A percentile compares a stretch with the other conserved stretches of the same genome.
Evolutionary conservation across 805 yeast genomes (phyloP).

Genomic region (Clavispora santaluciae): DNA sequence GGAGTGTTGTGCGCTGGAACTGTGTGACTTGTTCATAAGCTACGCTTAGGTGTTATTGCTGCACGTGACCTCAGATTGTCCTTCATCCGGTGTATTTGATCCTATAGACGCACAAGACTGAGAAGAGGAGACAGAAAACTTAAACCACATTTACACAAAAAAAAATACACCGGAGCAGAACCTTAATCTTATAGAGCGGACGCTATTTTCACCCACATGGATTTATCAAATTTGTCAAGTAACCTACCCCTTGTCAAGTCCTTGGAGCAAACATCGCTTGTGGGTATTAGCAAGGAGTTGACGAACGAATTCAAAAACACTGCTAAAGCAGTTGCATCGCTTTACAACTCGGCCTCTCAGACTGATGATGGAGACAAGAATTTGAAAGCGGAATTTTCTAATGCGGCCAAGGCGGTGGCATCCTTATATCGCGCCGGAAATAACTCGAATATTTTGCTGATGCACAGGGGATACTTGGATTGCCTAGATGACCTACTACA

Average conservation of each 20-base stretch:
- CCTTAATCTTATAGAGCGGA: too few relatives aligned
- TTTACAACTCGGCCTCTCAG: constrained; percentile 23
- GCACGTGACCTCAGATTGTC: background rate
- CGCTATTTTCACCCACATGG: too few relatives aligned
- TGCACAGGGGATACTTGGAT: constrained; percentile 55
- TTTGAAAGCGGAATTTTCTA: constrained; percentile 27
- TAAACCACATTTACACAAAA: too few relatives aligned
- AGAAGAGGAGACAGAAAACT: too few relatives aligned
- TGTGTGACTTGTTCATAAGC: background rate
- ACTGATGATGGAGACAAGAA: background rate
- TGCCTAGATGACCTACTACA: constrained; percentile 54
- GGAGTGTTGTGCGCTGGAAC: background rate
- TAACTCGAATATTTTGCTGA: constrained; percentile 42
- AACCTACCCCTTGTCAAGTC: constrained; percentile 51
- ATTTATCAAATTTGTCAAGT: constrained; percentile 55
- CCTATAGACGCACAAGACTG: background rate
- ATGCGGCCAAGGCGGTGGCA: constrained; percentile 41
- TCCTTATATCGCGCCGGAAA: constrained; percentile 58
- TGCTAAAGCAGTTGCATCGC: constrained; percentile 63
- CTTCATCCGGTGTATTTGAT: background rate
- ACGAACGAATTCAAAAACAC: constrained; percentile 64
- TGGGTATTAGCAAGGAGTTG: constrained; percentile 48
- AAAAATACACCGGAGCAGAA: background rate
- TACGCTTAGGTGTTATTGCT: background rate
- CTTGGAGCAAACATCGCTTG: constrained; percentile 42